Evolutionary conservation across 768 basidiomycete species (phyloP).

Genomic region (Coprinopsis cinerea): DNA sequence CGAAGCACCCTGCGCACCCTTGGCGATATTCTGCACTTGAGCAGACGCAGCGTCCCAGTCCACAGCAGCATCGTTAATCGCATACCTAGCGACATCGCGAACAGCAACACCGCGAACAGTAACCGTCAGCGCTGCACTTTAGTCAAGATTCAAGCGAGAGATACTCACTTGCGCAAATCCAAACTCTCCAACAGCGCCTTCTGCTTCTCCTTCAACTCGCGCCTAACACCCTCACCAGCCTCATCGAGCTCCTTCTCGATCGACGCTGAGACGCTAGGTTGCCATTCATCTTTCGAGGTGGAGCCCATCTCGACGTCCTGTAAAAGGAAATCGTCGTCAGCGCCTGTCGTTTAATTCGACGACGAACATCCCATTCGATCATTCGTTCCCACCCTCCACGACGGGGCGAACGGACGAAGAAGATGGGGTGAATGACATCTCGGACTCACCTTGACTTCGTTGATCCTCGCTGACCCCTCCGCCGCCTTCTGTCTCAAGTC

Average conservation of each 20-base stretch:
- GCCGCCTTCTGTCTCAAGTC: constrained; percentile 12
- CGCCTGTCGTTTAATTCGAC: no score
- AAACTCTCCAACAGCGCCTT: constrained; percentile 83
- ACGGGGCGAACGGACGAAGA: constrained; percentile 20
- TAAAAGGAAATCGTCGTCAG: no score
- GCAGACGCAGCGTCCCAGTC: constrained; percentile 77
- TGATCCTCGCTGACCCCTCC: no score
- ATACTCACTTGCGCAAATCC: constrained; percentile 79
- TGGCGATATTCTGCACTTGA: constrained; percentile 50
- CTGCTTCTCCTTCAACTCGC: constrained; percentile 70
- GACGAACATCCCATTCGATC: no score
- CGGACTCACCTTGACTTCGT: no score
- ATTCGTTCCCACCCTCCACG: neutral
- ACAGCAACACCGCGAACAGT: constrained; percentile 9
- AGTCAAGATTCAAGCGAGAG: constrained; percentile 1
- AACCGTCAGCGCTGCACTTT: constrained; percentile 1
- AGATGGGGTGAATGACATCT: neutral
- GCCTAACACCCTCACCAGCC: constrained; percentile 68
- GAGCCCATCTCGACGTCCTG: no score
- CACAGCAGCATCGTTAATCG: constrained; percentile 60
- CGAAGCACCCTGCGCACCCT: constrained; percentile 41
- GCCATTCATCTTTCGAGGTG: constrained; percentile 28
- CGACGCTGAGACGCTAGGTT: constrained; percentile 33
- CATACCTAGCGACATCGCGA: constrained; percentile 42
- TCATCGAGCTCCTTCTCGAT: constrained; percentile 70